Percentiles rank a stretch among this genome's conserved stretches.
phyloP scores from a whole-genome alignment of 805 yeast species.

The Lipomyces sp. region DNA sequence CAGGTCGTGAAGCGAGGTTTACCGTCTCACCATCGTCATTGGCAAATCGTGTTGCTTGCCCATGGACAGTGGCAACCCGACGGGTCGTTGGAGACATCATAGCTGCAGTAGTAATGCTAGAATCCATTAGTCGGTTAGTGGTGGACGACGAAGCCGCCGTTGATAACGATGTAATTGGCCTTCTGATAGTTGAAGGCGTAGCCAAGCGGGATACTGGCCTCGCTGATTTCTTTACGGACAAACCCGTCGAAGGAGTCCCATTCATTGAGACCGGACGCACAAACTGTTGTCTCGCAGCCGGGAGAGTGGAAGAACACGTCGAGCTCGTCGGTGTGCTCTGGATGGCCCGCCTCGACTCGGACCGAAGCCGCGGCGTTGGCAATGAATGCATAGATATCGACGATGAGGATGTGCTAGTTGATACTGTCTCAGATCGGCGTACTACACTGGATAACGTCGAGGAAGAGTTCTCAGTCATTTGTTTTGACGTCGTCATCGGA shows the following conservation, averaged over 20 bases:
- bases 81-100: neutral
- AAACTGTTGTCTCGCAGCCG: neutral
- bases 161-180: neutral
- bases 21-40: neutral
- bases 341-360: slow-evolving; percentile 7
- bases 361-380: neutral
- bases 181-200: neutral
- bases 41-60: neutral
- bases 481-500: slow-evolving; percentile 18
- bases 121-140: neutral
- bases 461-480: neutral
- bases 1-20: neutral
- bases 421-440: neutral
- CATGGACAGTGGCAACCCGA: neutral
- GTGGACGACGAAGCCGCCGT: neutral
- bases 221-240: neutral
- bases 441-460: neutral
- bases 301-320: neutral
- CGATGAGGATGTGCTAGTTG: neutral
- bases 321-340: neutral
- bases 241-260: neutral
- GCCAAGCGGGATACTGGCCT: neutral
- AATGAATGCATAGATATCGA: neutral
- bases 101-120: neutral
- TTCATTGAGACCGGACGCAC: neutral